Base-by-base conservation (phyloP, 1,139 yeast species). In the Hanseniaspora sp. region DNA sequence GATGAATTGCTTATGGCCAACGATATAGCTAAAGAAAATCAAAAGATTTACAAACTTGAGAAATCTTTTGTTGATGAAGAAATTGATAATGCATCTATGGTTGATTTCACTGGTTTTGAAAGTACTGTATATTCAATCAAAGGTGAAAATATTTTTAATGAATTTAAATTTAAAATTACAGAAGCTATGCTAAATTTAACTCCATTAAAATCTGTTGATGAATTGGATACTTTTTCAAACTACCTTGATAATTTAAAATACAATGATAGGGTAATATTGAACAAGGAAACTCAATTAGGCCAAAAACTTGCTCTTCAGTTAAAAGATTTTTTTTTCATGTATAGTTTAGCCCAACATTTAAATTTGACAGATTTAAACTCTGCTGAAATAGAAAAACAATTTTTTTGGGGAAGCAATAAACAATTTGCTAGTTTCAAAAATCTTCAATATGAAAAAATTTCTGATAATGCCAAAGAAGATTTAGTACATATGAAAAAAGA, bases 81-180 rank as follows among this genome's bases (percentile, higher is more conserved):
- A 1, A 47, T 13, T 17, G 45, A 15, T 12, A 17, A 23, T 5
- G 44, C 18, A 4, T 6, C 18, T 2, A 46, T 52, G 18, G 41
- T 34, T 7, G 48, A 45, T 9, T 46, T 31, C 33, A 40, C 43
- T 7, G 54, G 48, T 8, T 35, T 42, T 45, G 54, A 48, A 28
- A 38, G 43, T 12, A 55, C 51, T 2, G 29, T 37, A 5, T 52
- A 52, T 18, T 29, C 17, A 12, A 51, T 18, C 12, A 48, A 34
- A 29, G 56, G 48, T 18, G 45, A 52, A 18, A 46, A 34, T 33
- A 11, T 46, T 39, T 49, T 49, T 33, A 40, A 49, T 12, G 8
- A 43, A 12, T 38, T 37, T 9, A 49, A 49, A 38, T 30, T 35
- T 11, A 23, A 49, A 30, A 37, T 49, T 2, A 13, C 53, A 4